Conservation (phyloP, 768 basidiomycete genomes). For the Termitomyces sp. region DNA sequence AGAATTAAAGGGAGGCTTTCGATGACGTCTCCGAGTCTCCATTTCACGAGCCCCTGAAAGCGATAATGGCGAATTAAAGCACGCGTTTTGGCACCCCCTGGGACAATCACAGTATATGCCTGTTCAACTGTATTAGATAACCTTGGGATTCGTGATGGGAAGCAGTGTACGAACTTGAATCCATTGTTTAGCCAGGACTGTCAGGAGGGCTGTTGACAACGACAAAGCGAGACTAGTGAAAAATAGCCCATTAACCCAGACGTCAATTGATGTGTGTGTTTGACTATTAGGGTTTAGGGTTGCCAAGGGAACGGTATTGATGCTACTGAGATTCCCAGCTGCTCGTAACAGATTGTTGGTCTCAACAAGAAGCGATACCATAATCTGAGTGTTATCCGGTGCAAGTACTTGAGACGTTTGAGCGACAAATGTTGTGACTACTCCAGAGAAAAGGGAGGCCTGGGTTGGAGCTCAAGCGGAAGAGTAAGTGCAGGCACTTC, state of each 20-base stretch:
- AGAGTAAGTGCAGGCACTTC: no score
- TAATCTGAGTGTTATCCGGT: constrained; percentile 6
- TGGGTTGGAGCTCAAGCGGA: constrained; percentile 5
- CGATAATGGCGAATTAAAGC: constrained; percentile 6
- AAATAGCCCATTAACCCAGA: not conserved
- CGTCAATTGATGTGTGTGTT: not conserved
- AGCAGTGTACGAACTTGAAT: not conserved
- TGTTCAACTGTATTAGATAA: not conserved
- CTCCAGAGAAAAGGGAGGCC: constrained; percentile 16
- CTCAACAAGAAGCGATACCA: not conserved
- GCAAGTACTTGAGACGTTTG: constrained; percentile 15
- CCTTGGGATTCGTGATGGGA: not conserved
- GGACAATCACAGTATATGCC: constrained; percentile 1
- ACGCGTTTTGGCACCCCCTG: not conserved
- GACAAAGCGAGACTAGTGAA: not conserved
- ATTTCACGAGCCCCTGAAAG: constrained; percentile 5
- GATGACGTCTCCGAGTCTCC: constrained; percentile 9
- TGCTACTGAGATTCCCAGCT: not conserved
- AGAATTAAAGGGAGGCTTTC: constrained; percentile 12
- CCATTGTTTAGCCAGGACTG: constrained; percentile 3
- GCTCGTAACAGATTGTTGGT: not conserved
- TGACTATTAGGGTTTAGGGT: not conserved
- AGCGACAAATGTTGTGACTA: constrained; percentile 15
- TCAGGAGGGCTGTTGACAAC: not conserved
- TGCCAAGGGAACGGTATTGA: not conserved